Percentiles rank a stretch among this genome's conserved stretches.
Conservation (phyloP, 73 alveolate species). For the Uronychia setigera region DNA sequence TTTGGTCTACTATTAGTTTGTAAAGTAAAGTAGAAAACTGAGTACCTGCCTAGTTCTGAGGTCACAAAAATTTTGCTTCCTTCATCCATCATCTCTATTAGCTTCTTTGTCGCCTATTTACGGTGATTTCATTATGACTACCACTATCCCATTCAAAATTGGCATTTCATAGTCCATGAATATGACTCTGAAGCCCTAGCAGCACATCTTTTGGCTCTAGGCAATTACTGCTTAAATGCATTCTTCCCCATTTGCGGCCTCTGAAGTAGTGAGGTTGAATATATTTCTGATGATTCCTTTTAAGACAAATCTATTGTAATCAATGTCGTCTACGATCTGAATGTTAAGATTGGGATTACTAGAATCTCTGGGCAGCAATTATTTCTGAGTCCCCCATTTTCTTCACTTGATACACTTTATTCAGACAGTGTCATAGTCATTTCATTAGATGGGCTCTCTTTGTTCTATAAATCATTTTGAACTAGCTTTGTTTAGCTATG, state of each 20-base stretch:
- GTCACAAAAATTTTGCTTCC: neutral
- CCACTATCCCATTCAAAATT: constrained; percentile 5
- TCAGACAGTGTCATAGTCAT: neutral
- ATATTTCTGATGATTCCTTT: neutral
- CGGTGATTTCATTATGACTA: neutral
- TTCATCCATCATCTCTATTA: neutral
- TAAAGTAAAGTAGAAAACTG: neutral
- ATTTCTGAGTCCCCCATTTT: neutral
- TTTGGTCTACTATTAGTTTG: neutral
- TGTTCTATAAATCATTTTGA: neutral
- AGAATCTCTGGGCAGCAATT: constrained; percentile 1
- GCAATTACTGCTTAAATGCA: neutral
- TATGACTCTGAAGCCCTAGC: neutral
- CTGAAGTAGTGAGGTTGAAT: neutral
- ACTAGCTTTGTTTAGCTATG: neutral
- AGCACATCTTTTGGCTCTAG: neutral
- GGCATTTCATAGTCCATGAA: constrained; percentile 21
- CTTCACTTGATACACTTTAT: neutral
- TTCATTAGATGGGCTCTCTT: neutral
- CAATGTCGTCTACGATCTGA: constrained; percentile 19
- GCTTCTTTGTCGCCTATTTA: neutral
- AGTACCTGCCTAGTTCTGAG: neutral
- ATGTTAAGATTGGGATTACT: neutral
- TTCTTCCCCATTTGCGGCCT: constrained; percentile 1
- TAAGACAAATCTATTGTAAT: neutral